phyloP scores from a whole-genome alignment of 2,329 filamentous ascomycete genomes.

The Xylariaceae sp. region DNA sequence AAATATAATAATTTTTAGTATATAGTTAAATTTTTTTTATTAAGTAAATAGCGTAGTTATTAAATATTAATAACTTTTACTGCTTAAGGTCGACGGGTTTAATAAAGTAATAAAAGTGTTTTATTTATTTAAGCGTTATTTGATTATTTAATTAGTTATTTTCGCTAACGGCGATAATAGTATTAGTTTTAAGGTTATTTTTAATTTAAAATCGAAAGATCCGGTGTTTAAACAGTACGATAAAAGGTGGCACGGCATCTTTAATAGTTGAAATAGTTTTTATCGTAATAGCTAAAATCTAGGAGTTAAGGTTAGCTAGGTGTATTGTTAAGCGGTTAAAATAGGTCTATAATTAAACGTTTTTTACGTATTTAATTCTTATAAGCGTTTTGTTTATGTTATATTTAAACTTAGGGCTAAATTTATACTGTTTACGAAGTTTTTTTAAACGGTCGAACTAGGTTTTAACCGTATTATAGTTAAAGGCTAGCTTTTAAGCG shows the following conservation, averaged over 20 bases:
- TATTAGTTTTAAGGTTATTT: too few relatives aligned
- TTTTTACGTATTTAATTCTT: too few relatives aligned
- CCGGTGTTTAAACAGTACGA: neutral
- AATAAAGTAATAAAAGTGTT: too few relatives aligned
- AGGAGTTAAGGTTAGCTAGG: too few relatives aligned
- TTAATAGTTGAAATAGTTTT: neutral
- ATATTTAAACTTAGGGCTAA: neutral
- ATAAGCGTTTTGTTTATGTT: too few relatives aligned
- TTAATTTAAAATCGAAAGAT: neutral
- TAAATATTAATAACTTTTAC: neutral
- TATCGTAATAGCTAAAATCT: neutral
- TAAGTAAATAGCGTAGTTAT: neutral
- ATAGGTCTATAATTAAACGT: too few relatives aligned
- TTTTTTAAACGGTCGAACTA: neutral
- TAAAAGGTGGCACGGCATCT: neutral
- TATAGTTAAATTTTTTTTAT: neutral
- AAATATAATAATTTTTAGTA: neutral
- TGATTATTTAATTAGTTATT: too few relatives aligned
- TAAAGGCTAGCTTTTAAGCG: neutral
- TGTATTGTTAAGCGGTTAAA: too few relatives aligned
- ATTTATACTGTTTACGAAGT: neutral
- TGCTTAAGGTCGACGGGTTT: too few relatives aligned
- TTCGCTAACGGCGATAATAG: too few relatives aligned
- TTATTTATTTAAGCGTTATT: too few relatives aligned
- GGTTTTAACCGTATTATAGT: neutral